Base-by-base conservation (phyloP, 129 eudicot genomes). In the Arctium minus region DNA sequence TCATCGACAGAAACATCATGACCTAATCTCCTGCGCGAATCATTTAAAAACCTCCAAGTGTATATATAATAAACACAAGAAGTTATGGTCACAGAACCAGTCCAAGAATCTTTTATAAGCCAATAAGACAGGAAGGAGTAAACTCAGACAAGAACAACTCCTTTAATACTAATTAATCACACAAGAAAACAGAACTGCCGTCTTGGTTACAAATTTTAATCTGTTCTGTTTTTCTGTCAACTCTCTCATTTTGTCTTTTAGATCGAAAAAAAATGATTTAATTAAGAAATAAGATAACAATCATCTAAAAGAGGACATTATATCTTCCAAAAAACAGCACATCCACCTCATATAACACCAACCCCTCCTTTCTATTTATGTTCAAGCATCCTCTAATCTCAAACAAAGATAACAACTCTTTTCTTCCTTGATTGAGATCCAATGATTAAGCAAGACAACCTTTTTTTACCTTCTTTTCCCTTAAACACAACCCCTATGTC, bases 261-360 rank as follows among this genome's bases (percentile, higher is more conserved):
- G 3, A n/a, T 70, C 13, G 33, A 40, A 32, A 9, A 22, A 74
- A n/a, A 33, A 44, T 62, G 9, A 36, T 73, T 73, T 73, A 38
- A 81, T 22, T 70, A 76, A 82, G 33, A 68, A 68, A 82, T 17
- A 36, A 22, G 48, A 76, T 73, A 73, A 36, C 12, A 73, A 64
- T 27, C 78, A 72, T 37, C 83, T 69, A 31, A 30, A 37, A 74
- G 30, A 85, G 83, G 76, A 86, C 96, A 89, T 18, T 85, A 83
- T 71, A 85, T 86, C 83, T 29, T 89, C 92, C 94, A 91, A 93
- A 89, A 88, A 81, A 91, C 94, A 91, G 96, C 94, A 93, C 86
- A 77, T 60, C 90, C 17, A 79, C 12, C 38, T 73, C 64, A 67
- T 77, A 64, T 48, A 82, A 81, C 60, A 78, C 78, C 82, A 83